Evolutionary conservation across 257 asterid genomes (phyloP), one percentile per base, ranked within the genome.

Genomic region (Anisodus tanguticus): DNA sequence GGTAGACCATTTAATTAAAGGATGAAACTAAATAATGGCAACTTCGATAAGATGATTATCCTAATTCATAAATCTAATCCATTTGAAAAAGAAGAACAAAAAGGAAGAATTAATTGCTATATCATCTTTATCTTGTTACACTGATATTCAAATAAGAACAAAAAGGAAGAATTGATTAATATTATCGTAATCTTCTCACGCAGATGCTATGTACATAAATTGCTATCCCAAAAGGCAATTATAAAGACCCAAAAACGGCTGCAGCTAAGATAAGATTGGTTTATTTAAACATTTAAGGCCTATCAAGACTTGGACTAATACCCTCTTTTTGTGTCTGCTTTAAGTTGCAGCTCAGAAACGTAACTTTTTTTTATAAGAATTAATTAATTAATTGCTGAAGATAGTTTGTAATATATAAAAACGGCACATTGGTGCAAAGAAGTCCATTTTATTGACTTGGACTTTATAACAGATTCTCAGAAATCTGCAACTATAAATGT

Each of bases 21-120:
- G 58, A 31, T 76, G 63, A 51, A 63, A 49, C 4, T 12, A 7
- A 76, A 26, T 45, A 3, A 51, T 51, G 45, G 22, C 47, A 49
- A 76, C n/a, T 51, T 76, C 6, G 4, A 76, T 76, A 26, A 76
- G 81, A 26, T 2, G 22, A 76, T 51, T 76, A 49, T 76, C 63
- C 26, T 76, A 26, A 76, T 51, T 76, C 4, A 49, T 76, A 22
- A 76, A 22, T 51, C 63, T 51, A 51, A 76, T 76, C 81, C 63
- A 76, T 76, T 22, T 3, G n/a, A 71, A 19, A 49, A 63, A 63
- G 41, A 63, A 22, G n/a, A 64, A 26, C 4, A 64, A 64, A 60
- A 64, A 51, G 54, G 78, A 15, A 39, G 15, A 15, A 39, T 39
- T 69, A 69, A 16, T 69, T 69, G 78, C 4, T 69, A 69, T 67